Evolutionary conservation across 2,329 filamentous ascomycete species (phyloP).

Genomic region (Thyridium curvatum): DNA sequence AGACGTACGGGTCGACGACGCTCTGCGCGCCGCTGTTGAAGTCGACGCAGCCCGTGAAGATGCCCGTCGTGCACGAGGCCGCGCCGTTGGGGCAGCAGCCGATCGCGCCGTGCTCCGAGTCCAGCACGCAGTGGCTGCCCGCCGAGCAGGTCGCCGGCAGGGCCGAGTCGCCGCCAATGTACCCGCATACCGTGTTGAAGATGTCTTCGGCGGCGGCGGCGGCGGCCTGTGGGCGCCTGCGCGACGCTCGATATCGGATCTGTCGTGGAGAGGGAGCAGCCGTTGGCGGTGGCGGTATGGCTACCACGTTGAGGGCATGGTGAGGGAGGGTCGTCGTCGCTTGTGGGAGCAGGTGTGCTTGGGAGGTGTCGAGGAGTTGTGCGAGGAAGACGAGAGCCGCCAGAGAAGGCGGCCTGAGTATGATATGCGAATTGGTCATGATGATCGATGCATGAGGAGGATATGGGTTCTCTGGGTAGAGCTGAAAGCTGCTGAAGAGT

Average conservation of each 20-base stretch:
- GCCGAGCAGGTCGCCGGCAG: constrained; percentile 51
- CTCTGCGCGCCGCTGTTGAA: constrained; percentile 40
- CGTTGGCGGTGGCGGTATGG: constrained; percentile 30
- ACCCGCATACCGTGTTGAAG: constrained; percentile 51
- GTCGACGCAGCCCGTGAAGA: constrained; percentile 54
- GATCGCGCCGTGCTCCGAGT: constrained; percentile 22
- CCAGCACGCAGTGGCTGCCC: constrained; percentile 53
- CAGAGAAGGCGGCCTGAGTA: constrained; percentile 19
- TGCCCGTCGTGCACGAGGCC: constrained; percentile 43
- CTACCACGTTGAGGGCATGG: constrained; percentile 21
- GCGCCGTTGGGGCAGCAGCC: constrained; percentile 41
- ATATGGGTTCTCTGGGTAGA: too few relatives aligned
- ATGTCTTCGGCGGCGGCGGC: constrained; percentile 28
- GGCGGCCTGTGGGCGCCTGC: constrained; percentile 25
- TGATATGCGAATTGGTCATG: constrained; percentile 13
- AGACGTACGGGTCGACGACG: constrained; percentile 49
- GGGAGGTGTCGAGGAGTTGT: constrained; percentile 14
- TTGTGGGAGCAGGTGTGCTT: constrained; percentile 15
- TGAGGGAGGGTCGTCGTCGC: constrained; percentile 18
- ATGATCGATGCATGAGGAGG: constrained; percentile 5
- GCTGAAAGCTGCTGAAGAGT: too few relatives aligned
- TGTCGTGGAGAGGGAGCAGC: constrained; percentile 23
- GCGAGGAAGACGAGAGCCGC: constrained; percentile 21
- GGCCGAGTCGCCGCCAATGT: constrained; percentile 42
- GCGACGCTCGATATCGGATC: not conserved